These are phyloP conservation scores for Eudorina sp. DNA, from an alignment of 139 green algal species.

Conservation along the genomic window DNA sequence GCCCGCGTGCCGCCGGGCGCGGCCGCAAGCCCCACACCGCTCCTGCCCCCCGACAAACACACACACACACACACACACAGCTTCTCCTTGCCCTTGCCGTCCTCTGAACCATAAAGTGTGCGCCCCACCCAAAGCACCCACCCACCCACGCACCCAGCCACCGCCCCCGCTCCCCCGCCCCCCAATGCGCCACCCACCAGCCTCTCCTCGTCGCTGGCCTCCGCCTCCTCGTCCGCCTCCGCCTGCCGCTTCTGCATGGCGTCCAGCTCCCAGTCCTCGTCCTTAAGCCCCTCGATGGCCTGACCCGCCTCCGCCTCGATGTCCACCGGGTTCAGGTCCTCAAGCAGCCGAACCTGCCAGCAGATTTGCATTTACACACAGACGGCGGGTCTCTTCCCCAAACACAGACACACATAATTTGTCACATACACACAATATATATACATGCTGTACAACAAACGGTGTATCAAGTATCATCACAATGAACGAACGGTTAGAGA, in stretches of 20 bases:
- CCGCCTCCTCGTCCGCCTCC: slow-evolving; percentile 65
- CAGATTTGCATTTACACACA: no score
- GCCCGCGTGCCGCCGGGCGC: no score
- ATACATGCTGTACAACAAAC: no score
- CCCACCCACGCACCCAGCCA: neutral
- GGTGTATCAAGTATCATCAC: no score
- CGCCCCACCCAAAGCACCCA: no score
- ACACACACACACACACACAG: neutral
- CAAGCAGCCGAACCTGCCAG: slow-evolving; percentile 51
- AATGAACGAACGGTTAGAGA: no score
- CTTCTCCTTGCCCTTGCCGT: neutral
- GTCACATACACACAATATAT: no score
- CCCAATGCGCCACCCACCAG: slow-evolving; percentile 44
- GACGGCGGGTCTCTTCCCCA: no score
- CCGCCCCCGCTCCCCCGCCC: neutral
- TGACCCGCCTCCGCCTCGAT: slow-evolving; percentile 47
- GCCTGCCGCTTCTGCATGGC: slow-evolving; percentile 75
- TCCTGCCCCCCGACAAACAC: neutral
- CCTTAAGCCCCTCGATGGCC: slow-evolving; percentile 53
- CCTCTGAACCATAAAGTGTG: no score
- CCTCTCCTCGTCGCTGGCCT: slow-evolving; percentile 69
- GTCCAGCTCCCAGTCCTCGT: slow-evolving; percentile 77
- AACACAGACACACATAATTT: no score
- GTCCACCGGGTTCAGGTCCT: slow-evolving; percentile 58
- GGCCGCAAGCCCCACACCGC: neutral